phyloP scores from a whole-genome alignment of 441 rosid species.

The Cnidoscolus chayamansa region DNA sequence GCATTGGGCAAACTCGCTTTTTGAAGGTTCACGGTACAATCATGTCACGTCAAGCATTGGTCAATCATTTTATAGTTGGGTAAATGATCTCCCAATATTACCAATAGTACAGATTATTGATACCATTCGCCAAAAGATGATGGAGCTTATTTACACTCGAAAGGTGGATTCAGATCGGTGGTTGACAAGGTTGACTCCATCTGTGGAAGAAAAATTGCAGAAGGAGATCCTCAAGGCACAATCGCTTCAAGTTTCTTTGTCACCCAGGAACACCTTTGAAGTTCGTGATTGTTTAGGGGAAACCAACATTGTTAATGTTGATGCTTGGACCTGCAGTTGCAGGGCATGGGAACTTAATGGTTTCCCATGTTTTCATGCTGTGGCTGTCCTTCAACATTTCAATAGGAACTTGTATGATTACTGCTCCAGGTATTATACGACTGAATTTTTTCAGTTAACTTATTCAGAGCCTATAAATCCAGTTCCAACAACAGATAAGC shows the following conservation, averaged over 20 bases:
- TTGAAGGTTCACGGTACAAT: conserved; percentile 38
- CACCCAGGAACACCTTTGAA: conserved; percentile 38
- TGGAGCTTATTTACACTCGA: conserved; percentile 42
- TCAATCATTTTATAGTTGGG: conserved; percentile 36
- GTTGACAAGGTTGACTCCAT: conserved; percentile 45
- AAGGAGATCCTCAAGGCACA: conserved; percentile 35
- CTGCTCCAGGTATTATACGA: conserved; percentile 38
- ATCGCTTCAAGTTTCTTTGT: conserved; percentile 34
- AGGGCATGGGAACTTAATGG: conserved; percentile 45
- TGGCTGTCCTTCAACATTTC: conserved; percentile 39
- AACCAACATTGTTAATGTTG: conserved; percentile 35
- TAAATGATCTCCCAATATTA: conserved; percentile 29
- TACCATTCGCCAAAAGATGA: conserved; percentile 38
- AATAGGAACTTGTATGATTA: conserved; percentile 35
- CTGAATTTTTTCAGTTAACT: conserved; percentile 35
- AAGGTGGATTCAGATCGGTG: conserved; percentile 39
- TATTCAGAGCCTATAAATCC: conserved; percentile 45
- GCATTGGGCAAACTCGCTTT: conserved; percentile 44
- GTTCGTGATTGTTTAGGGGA: conserved; percentile 36
- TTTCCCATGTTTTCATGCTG: conserved; percentile 48
- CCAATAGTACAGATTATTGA: conserved; percentile 42
- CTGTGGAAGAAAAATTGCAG: conserved; percentile 39
- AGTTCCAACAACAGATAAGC: conserved; percentile 29
- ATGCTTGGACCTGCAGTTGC: conserved; percentile 43
- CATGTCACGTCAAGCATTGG: conserved; percentile 32